Evolutionary conservation across 441 rosid genomes (phyloP), one percentile per base, ranked within the genome.

Genomic region (Erodium moschatum): DNA sequence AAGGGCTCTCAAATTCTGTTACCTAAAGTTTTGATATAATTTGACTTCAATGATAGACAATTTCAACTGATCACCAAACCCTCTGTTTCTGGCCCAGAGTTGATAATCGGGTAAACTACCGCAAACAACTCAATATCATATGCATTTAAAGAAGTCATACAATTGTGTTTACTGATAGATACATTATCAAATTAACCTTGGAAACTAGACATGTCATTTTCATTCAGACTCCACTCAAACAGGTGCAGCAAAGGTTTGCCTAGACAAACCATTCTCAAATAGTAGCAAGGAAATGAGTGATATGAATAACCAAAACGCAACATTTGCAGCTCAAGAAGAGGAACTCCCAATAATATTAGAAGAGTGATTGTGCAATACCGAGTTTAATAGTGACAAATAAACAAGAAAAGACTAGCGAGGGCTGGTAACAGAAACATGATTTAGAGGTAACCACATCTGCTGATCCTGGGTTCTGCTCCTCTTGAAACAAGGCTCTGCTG

Each of bases 381-480:
- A 69, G 73, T 77, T 74, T 58, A 64, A 64, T 21, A 64, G 75
- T 69, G 76, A 70, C 68, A 73, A 64, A 50, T 68, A 31, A 69
- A 70, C 40, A 64, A 70, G 58, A 69, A 74, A 76, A 71, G 72
- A 77, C 77, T 81, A 86, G 80, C 46, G 87, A 76, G 84, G 91
- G 78, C 89, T 87, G 78, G 84, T 79, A 79, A 86, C 82, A 76
- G 80, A 85, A 83, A 85, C 81, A 76, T 78, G 80, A 65, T 85
- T 86, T 70, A 80, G 68, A 65, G 90, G 86, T 82, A 88, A 71
- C 70, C 76, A 83, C 86, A 85, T 84, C 77, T 85, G 89, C 74
- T 87, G 92, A 72, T 84, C 85, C 48, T 84, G 84, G 60, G 81
- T 68, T 73, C 88, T 88, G 72, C 82, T 86, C 77, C 89, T 84